Evolutionary conservation across 805 yeast species (phyloP), one percentile per base, ranked within the genome.

Genomic region (Wickerhamia fluorescens): DNA sequence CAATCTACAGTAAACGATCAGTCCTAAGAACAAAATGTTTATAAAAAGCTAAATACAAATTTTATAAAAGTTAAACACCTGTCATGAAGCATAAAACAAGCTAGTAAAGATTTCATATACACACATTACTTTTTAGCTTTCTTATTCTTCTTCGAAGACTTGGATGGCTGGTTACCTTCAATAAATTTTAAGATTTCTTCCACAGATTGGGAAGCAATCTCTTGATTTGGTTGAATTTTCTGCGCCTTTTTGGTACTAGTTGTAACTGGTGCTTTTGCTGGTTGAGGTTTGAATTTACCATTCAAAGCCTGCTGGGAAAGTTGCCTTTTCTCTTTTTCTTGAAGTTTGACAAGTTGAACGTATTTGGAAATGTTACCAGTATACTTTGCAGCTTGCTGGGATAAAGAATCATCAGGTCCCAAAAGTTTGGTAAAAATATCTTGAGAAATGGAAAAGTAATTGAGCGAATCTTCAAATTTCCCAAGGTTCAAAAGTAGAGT

Each of bases 161-260:
- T 34, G 21, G 24, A 34, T 14, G 33, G 35, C 13, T 29, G 30
- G 11, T 50, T 35, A 29, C 89, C 89, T 51, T 78, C 80, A 45
- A 84, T 79, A 47, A 75, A 84, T 36, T 67, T 65, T 56, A 84
- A 59, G 35, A 84, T 66, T 35, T 81, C 94, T 30, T 80, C 89
- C 30, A 83, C 70, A 12, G 85, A 74, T 53, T 77, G 70, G 30
- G 63, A 57, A 6, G 82, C 78, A 36, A 82, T 62, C 27, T 27
- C 16, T 20, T 11, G 26, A 23, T 22, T 23, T 19, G 36, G 29
- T 34, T 47, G 45, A 12, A 34, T 5, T 16, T 25, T 40, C 27
- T 41, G 47, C 22, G 37, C 42, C 33, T 42, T 39, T 19, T 35
- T 44, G 28, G 24, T 7, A 10, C 14, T 22, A n/a, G 12, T 20